Percentiles rank a stretch among this genome's conserved stretches.
Conservation (phyloP, 2,329 filamentous ascomycete species). For the Fusarium tanahbumbuense region DNA sequence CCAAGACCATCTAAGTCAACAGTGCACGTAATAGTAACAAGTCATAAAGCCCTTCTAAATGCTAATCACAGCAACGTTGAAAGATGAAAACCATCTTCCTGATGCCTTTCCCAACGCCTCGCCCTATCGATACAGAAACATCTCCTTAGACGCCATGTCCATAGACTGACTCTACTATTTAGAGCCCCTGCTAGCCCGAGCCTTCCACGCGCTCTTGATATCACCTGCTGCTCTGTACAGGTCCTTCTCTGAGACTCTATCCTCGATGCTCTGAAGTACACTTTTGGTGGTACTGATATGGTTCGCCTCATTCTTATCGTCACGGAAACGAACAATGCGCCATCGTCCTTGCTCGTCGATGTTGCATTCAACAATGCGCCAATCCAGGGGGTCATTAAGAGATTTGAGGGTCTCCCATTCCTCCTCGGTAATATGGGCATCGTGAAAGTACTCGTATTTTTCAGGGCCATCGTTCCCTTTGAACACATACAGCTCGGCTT, state of each 20-base stretch:
- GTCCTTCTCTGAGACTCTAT: slow-evolving; percentile 86
- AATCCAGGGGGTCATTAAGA: slow-evolving; percentile 80
- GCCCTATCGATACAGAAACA: slow-evolving; percentile 32
- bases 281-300: slow-evolving; percentile 86
- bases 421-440: slow-evolving; percentile 74
- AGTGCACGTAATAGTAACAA: neutral
- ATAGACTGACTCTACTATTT: slow-evolving; percentile 61
- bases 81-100: neutral
- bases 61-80: neutral
- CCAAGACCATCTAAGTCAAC: neutral
- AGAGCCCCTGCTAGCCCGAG: slow-evolving; percentile 43
- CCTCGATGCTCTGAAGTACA: slow-evolving; percentile 89
- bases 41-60: neutral
- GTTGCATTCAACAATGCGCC: slow-evolving; percentile 90
- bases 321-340: slow-evolving; percentile 89
- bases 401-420: slow-evolving; percentile 89
- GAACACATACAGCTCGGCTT: slow-evolving; percentile 77
- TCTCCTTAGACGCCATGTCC: slow-evolving; percentile 29
- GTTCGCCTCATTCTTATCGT: slow-evolving; percentile 93
- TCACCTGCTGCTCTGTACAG: slow-evolving; percentile 74
- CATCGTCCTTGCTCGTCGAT: slow-evolving; percentile 80
- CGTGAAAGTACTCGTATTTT: slow-evolving; percentile 72
- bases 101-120: slow-evolving; percentile 37
- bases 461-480: slow-evolving; percentile 66
- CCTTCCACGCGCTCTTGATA: slow-evolving; percentile 88